A percentile compares a stretch with the other conserved stretches of the same genome.
These are phyloP conservation scores for Mycena albidolilacea DNA, from an alignment of 768 basidiomycete genomes.

Conservation along the genomic window DNA sequence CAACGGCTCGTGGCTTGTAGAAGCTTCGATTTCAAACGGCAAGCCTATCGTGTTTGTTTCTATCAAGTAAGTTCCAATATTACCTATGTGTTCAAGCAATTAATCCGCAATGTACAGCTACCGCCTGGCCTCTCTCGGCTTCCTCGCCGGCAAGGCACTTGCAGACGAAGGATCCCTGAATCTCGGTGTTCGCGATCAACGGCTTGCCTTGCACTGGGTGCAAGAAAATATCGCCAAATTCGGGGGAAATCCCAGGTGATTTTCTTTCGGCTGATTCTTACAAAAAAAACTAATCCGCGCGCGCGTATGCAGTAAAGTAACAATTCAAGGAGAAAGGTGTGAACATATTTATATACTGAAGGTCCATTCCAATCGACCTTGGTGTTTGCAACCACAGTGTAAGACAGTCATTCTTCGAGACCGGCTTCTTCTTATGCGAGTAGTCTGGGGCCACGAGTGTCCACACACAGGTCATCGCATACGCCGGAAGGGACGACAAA, in stretches of 20 bases:
- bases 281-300: not conserved
- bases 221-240: conserved; percentile 51
- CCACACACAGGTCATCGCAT: conserved; percentile 50
- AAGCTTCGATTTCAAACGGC: conserved; percentile 33
- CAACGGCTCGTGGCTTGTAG: conserved; percentile 44
- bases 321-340: conserved; percentile 38
- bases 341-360: too few species aligned
- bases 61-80: conserved; percentile 23
- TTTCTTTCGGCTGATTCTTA: conserved; percentile 30
- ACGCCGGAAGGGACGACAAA: conserved; percentile 40
- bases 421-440: conserved; percentile 14
- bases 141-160: conserved; percentile 47
- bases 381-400: not conserved
- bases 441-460: conserved; percentile 53
- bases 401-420: not conserved
- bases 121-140: conserved; percentile 43
- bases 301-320: conserved; percentile 25
- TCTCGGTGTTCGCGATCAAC: conserved; percentile 54
- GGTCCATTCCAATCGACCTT: not conserved
- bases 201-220: conserved; percentile 54
- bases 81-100: not conserved
- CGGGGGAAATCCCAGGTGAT: conserved; percentile 45
- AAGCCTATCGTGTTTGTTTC: conserved; percentile 38
- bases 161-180: conserved; percentile 50
- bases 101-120: conserved; percentile 29